Evolutionary conservation across 805 yeast species (phyloP).

Genomic region (Jamesozyma hellenica): DNA sequence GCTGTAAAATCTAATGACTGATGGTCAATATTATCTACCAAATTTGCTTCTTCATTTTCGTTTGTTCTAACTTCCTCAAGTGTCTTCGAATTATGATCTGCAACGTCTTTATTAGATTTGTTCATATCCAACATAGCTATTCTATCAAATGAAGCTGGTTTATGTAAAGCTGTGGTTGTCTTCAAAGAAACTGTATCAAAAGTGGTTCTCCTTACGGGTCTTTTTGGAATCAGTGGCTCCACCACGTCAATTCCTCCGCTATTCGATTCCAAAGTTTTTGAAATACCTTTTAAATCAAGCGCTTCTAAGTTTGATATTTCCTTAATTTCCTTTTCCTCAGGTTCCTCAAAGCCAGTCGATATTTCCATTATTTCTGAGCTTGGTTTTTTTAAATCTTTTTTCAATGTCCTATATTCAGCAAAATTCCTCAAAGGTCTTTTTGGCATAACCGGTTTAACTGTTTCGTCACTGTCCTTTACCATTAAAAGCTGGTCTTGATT

Average conservation of each 20-base stretch:
- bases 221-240: conserved; percentile 4
- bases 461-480: background rate
- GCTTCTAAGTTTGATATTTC: background rate
- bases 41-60: background rate
- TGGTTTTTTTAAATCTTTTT: too few relatives aligned
- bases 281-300: background rate
- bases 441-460: background rate
- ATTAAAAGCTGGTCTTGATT: background rate
- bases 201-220: conserved; percentile 4
- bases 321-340: background rate
- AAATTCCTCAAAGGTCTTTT: background rate
- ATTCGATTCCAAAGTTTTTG: background rate
- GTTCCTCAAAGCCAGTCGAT: too few relatives aligned
- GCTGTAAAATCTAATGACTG: too few relatives aligned
- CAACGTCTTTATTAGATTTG: background rate
- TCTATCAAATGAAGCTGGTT: background rate
- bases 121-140: background rate
- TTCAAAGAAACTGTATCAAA: background rate
- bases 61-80: background rate
- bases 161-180: too few relatives aligned
- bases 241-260: background rate
- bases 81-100: background rate
- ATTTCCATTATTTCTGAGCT: too few relatives aligned
- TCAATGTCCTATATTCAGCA: too few relatives aligned
- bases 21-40: too few relatives aligned